Conservation (phyloP, 495 filamentous ascomycete genomes). For the Pseudomonodictys pantanalensis region DNA sequence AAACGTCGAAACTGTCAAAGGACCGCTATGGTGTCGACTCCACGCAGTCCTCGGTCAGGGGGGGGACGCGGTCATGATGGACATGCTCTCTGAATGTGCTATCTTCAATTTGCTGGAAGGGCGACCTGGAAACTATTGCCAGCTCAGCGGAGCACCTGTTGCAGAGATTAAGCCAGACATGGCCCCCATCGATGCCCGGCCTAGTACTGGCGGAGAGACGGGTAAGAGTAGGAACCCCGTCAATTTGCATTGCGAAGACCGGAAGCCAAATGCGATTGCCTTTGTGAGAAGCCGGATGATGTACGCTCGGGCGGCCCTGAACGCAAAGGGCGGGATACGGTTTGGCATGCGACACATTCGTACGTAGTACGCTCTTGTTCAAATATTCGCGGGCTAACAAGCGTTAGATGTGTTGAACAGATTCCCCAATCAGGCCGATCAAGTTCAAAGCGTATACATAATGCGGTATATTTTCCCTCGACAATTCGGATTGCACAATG, state of each 20-base stretch:
- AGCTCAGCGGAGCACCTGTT: slow-evolving; percentile 69
- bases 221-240: neutral
- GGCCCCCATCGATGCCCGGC: neutral
- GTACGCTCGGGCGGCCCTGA: slow-evolving; percentile 71
- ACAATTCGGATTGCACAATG: slow-evolving; percentile 87
- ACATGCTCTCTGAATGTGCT: slow-evolving; percentile 72
- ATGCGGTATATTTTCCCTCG: slow-evolving; percentile 93
- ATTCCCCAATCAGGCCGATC: slow-evolving; percentile 51
- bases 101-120: slow-evolving; percentile 66
- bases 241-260: slow-evolving; percentile 1
- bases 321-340: slow-evolving; percentile 60
- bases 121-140: slow-evolving; percentile 62
- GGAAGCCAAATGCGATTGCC: slow-evolving; percentile 47
- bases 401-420: slow-evolving; percentile 79
- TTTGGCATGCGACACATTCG: slow-evolving; percentile 80
- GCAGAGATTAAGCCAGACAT: slow-evolving; percentile 43
- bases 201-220: neutral
- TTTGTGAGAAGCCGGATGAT: slow-evolving; percentile 85
- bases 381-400: slow-evolving; percentile 8
- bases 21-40: slow-evolving; percentile 67
- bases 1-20: slow-evolving; percentile 67
- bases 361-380: slow-evolving; percentile 56
- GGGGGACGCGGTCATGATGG: slow-evolving; percentile 79
- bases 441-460: slow-evolving; percentile 63
- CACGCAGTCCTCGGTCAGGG: slow-evolving; percentile 68